phyloP scores from a whole-genome alignment of 1,139 yeast genomes.

The Geotrichum phurueaensis region DNA sequence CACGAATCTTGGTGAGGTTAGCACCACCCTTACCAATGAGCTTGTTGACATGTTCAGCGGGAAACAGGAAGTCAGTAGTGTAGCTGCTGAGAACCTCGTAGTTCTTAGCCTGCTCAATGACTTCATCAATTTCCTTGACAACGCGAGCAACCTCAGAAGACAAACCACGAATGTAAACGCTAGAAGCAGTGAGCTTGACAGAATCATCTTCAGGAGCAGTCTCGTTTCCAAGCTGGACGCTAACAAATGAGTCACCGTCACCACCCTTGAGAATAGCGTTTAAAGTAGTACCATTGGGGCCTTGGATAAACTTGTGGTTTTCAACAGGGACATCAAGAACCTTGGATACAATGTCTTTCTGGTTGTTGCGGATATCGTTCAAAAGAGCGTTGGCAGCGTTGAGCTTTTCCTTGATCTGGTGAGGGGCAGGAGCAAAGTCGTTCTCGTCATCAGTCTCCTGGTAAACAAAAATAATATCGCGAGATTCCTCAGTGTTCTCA shows the following conservation, averaged over 20 bases:
- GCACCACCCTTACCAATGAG: slow-evolving; percentile 88
- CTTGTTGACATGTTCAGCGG: slow-evolving; percentile 63
- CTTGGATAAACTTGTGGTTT: slow-evolving; percentile 54
- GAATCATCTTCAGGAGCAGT: slow-evolving; percentile 32
- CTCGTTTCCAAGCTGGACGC: slow-evolving; percentile 26
- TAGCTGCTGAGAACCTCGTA: slow-evolving; percentile 56
- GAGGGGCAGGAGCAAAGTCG: slow-evolving; percentile 45
- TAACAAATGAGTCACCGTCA: slow-evolving; percentile 26
- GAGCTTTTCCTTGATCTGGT: slow-evolving; percentile 33
- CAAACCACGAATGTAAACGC: slow-evolving; percentile 56
- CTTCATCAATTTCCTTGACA: slow-evolving; percentile 47
- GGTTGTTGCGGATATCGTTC: slow-evolving; percentile 54
- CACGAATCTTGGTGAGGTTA: slow-evolving; percentile 59
- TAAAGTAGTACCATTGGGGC: slow-evolving; percentile 46
- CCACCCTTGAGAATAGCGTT: slow-evolving; percentile 42
- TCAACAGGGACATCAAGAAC: slow-evolving; percentile 47
- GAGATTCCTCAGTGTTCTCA: slow-evolving; percentile 32
- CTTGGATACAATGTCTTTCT: slow-evolving; percentile 48
- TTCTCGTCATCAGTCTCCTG: slow-evolving; percentile 32
- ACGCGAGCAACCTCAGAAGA: slow-evolving; percentile 51
- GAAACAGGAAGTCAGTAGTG: slow-evolving; percentile 52
- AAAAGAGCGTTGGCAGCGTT: slow-evolving; percentile 47
- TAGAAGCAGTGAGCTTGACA: slow-evolving; percentile 43
- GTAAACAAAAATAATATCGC: slow-evolving; percentile 43
- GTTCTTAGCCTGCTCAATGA: slow-evolving; percentile 60